Evolutionary conservation across 768 basidiomycete genomes (phyloP).

Genomic region (Podaxis rugospora): DNA sequence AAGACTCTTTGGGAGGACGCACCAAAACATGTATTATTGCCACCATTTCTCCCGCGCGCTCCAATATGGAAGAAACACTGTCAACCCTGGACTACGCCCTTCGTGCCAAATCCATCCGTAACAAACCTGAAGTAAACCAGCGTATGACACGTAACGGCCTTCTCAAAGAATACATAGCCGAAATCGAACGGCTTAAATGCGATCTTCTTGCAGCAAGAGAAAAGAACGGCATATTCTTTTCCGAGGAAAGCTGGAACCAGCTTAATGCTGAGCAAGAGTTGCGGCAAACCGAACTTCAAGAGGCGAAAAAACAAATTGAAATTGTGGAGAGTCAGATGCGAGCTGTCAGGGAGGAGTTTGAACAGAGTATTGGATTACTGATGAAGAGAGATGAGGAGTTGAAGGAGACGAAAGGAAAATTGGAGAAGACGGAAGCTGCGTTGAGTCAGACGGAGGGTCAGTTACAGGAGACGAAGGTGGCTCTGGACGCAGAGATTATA

Average conservation of each 20-base stretch:
- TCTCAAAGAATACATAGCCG: constrained; percentile 88
- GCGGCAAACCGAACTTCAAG: constrained; percentile 70
- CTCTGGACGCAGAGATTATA: constrained; percentile 75
- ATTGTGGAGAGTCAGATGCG: constrained; percentile 80
- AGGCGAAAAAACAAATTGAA: constrained; percentile 78
- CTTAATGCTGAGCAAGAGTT: constrained; percentile 75
- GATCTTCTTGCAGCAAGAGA: constrained; percentile 90
- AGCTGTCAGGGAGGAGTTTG: constrained; percentile 83
- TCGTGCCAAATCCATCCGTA: constrained; percentile 91
- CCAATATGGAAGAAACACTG: constrained; percentile 94
- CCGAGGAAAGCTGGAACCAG: constrained; percentile 87
- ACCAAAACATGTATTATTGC: constrained; percentile 99
- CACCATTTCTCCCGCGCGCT: constrained; percentile 90
- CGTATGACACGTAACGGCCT: constrained; percentile 90
- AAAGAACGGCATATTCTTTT: constrained; percentile 94
- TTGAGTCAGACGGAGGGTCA: constrained; percentile 54
- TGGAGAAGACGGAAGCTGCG: constrained; percentile 47
- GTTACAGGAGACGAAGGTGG: constrained; percentile 49
- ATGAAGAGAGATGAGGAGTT: constrained; percentile 76
- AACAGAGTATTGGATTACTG: constrained; percentile 78
- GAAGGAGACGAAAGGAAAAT: constrained; percentile 49
- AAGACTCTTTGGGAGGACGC: constrained; percentile 97
- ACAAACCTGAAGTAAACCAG: constrained; percentile 93
- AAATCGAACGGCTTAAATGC: constrained; percentile 89
- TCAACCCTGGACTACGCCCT: constrained; percentile 97